Base-by-base conservation (phyloP, 2,329 filamentous ascomycete genomes). In the Rhynchosporium agropyri region DNA sequence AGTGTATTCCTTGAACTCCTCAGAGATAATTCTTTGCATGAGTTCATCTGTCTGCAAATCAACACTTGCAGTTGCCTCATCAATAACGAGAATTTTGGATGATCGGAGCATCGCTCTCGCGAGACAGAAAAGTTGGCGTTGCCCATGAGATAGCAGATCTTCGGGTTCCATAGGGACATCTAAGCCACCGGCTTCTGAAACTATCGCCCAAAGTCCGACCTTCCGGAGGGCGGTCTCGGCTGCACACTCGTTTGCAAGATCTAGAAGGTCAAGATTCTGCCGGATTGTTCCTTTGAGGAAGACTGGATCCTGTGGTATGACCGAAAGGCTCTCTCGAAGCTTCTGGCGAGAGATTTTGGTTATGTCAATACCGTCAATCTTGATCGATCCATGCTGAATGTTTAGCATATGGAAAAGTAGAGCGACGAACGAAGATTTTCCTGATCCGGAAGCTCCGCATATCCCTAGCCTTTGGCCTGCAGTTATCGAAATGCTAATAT, bases 1-100 rank as follows among this genome's bases (percentile, higher is more conserved):
- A 3, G 84, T 87, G 67, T 81, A 80, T 2, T 76, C 77, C 3
- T 72, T 72, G 70, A 86, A 84, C 46, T 76, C 75, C 54, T 80
- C 76, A 1, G 79, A 76, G 59, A 86, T 80, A 43, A 85, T 74
- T 8, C 75, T 73, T 68, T 85, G 82, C 75, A 86, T 82, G 26
- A 79, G 73, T 51, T 77, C 73, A 64, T 86, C 83, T 1, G 83
- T 84, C 85, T 83, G 56, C 83, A 79, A 55, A 79, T 83, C 61
- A 29, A 68, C 66, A 46, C 64, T 68, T 20, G 60, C 70, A 3
- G 73, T 76, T 1, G 72, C 71, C 63, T 75, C 74, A 40, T 75
- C 74, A 8, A 75, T 57, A 9, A 77, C 69, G 0, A 78, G 64
- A 20, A 81, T 68, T 1, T 72, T 74, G 3, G 70, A 69, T 7